A percentile compares a stretch with the other conserved stretches of the same genome.
Conservation (phyloP, 495 filamentous ascomycete species). For the Aspergillus funiculosus region DNA sequence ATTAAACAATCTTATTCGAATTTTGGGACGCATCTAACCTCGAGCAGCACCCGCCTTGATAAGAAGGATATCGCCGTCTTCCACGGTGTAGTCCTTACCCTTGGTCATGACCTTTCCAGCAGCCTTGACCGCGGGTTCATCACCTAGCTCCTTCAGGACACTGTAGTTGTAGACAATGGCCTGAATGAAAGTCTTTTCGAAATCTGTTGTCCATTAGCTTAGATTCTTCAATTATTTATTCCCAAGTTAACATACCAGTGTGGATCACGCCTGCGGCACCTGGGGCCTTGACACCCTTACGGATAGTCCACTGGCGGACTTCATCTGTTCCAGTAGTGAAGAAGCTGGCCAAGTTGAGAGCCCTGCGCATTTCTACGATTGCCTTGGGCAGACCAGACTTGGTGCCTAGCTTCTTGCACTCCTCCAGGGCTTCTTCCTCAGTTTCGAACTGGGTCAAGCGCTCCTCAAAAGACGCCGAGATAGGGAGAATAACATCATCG, state of each 20-base stretch:
- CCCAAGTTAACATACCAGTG: conserved; percentile 37
- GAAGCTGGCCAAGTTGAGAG: conserved; percentile 85
- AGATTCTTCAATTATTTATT: too few species aligned
- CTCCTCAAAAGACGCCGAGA: conserved; percentile 90
- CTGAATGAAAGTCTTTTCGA: conserved; percentile 99
- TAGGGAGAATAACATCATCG: conserved; percentile 85
- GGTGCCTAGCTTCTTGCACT: conserved; percentile 82
- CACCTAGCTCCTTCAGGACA: conserved; percentile 73
- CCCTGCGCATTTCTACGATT: conserved; percentile 87
- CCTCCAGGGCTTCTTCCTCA: conserved; percentile 73
- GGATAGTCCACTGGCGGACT: conserved; percentile 97
- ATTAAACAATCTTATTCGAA: too few species aligned
- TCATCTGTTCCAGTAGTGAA: conserved; percentile 97
- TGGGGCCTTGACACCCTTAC: conserved; percentile 93
- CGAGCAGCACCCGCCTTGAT: conserved; percentile 97
- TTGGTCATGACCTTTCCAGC: conserved; percentile 97
- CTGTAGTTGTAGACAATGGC: conserved; percentile 82
- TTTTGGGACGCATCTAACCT: conserved; percentile 46
- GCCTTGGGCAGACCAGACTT: conserved; percentile 91
- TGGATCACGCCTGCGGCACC: conserved; percentile 98
- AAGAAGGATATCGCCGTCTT: conserved; percentile 58
- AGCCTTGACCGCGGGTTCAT: conserved; percentile 82
- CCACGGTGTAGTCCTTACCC: conserved; percentile 88
- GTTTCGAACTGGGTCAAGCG: conserved; percentile 72
- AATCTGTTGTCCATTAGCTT: conserved; percentile 50